A percentile compares a stretch with the other conserved stretches of the same genome.
These are phyloP conservation scores for Phytophthora sp. DNA, from an alignment of 352 stramenopile genomes.

Conservation along the genomic window DNA sequence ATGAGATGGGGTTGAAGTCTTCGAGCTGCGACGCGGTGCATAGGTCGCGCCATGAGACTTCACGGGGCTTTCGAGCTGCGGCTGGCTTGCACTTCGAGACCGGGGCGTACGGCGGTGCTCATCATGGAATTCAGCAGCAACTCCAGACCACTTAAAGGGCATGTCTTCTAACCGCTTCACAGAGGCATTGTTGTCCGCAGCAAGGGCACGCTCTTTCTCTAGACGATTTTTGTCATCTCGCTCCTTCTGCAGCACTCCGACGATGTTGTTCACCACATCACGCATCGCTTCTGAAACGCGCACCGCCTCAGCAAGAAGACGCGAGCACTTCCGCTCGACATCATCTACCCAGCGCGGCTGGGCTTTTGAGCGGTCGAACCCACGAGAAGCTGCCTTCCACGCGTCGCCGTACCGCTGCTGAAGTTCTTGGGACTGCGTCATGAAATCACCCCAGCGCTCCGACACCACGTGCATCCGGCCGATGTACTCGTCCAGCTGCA, in stretches of 20 bases:
- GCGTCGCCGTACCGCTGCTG: constrained; percentile 56
- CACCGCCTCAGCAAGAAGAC: constrained; percentile 56
- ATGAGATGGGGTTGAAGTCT: constrained; percentile 23
- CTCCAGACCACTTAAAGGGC: constrained; percentile 21
- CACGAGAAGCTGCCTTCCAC: constrained; percentile 39
- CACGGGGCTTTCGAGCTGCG: constrained; percentile 37
- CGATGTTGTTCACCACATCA: constrained; percentile 58
- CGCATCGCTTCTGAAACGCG: constrained; percentile 63
- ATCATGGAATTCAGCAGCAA: constrained; percentile 21
- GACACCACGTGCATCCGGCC: constrained; percentile 59
- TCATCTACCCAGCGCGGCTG: constrained; percentile 59
- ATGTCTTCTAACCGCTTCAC: constrained; percentile 31
- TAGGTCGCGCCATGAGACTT: constrained; percentile 37
- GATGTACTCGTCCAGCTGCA: constrained; percentile 68
- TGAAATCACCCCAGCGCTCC: constrained; percentile 59
- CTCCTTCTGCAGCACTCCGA: constrained; percentile 47
- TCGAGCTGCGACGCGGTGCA: constrained; percentile 23
- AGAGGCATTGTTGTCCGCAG: constrained; percentile 20
- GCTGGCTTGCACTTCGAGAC: constrained; percentile 22
- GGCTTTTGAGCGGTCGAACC: constrained; percentile 34
- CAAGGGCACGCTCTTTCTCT: constrained; percentile 36
- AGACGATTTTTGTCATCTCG: constrained; percentile 43
- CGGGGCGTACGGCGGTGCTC: constrained; percentile 3
- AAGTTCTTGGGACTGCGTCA: constrained; percentile 61
- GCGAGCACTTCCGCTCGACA: constrained; percentile 60